Conservation (phyloP, 1,284 basidiomycete genomes). For the Microstroma glucosiphilum region DNA sequence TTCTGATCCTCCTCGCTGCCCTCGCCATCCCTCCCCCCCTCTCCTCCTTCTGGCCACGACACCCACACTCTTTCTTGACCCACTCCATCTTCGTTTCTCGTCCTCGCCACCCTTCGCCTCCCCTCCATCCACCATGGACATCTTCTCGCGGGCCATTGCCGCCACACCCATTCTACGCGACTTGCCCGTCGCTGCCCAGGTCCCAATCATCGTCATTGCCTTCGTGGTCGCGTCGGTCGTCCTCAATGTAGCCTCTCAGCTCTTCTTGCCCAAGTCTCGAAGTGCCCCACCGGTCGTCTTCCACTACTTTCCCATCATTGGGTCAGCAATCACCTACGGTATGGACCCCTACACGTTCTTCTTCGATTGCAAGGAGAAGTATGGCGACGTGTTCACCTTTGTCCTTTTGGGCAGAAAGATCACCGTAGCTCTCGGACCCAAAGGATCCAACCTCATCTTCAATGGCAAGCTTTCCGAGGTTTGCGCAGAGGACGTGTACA, state of each 20-base stretch:
- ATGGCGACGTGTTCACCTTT: conserved; percentile 75
- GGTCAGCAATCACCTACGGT: conserved; percentile 67
- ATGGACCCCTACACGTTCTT: conserved; percentile 74
- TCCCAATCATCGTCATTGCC: conserved; percentile 9
- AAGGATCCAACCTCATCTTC: conserved; percentile 89
- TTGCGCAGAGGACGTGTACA: conserved; percentile 95
- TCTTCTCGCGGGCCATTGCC: conserved; percentile 4
- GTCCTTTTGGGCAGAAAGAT: conserved; percentile 74
- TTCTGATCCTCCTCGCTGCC: no score
- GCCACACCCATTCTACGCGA: conserved; percentile 1
- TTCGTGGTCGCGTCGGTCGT: conserved; percentile 49
- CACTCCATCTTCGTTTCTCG: not conserved
- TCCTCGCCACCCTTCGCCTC: not conserved
- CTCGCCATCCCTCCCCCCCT: no score
- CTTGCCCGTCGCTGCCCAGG: not conserved
- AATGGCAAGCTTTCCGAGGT: conserved; percentile 88
- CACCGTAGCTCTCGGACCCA: conserved; percentile 83
- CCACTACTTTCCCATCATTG: conserved; percentile 69
- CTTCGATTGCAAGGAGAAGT: conserved; percentile 70
- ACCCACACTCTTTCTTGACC: not conserved
- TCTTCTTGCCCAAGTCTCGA: conserved; percentile 31
- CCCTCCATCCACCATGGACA: not conserved
- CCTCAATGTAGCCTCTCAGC: conserved; percentile 61
- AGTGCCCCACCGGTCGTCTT: conserved; percentile 67
- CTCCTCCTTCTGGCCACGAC: no score